A percentile compares a stretch with the other conserved stretches of the same genome.
These are phyloP conservation scores for Breynia disticha DNA, from an alignment of 441 rosid genomes.

Conservation along the genomic window DNA sequence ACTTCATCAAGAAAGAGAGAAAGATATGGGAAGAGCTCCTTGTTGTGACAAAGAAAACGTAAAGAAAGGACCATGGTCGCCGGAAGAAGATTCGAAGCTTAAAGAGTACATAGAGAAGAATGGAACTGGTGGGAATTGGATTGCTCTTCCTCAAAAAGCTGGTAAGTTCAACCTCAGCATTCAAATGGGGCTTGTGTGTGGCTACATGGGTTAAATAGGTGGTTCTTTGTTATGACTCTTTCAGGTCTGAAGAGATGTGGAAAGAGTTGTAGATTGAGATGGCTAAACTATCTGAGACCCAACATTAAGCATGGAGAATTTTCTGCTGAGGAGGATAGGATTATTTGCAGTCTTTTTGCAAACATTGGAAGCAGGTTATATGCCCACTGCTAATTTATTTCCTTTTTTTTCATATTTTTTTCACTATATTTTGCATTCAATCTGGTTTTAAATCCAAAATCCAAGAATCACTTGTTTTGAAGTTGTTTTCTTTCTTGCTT, in stretches of 20 bases:
- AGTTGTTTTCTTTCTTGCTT: too few relatives aligned
- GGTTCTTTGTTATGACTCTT: background rate
- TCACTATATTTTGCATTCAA: background rate
- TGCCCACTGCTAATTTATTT: background rate
- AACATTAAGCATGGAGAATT: slow-evolving; percentile 78
- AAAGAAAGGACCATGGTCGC: slow-evolving; percentile 49
- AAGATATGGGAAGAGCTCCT: slow-evolving; percentile 41
- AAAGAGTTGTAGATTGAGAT: slow-evolving; percentile 73
- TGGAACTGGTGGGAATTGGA: slow-evolving; percentile 43
- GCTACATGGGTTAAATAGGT: background rate
- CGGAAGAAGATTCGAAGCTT: slow-evolving; percentile 40
- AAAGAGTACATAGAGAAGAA: slow-evolving; percentile 22
- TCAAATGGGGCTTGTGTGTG: too few relatives aligned
- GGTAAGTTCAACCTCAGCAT: too few relatives aligned
- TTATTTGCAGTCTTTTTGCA: slow-evolving; percentile 51
- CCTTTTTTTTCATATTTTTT: background rate
- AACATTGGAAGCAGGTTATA: slow-evolving; percentile 84
- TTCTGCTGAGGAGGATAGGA: slow-evolving; percentile 57
- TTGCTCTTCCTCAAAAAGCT: slow-evolving; percentile 41
- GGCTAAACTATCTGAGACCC: slow-evolving; percentile 77
- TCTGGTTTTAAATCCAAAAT: background rate
- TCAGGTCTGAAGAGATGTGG: slow-evolving; percentile 75
- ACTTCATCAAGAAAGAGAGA: background rate
- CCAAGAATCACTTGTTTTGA: too few relatives aligned
- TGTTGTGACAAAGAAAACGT: slow-evolving; percentile 47